phyloP scores from a whole-genome alignment of 1,284 basidiomycete species.

The Cutaneotrichosporon mucoides region DNA sequence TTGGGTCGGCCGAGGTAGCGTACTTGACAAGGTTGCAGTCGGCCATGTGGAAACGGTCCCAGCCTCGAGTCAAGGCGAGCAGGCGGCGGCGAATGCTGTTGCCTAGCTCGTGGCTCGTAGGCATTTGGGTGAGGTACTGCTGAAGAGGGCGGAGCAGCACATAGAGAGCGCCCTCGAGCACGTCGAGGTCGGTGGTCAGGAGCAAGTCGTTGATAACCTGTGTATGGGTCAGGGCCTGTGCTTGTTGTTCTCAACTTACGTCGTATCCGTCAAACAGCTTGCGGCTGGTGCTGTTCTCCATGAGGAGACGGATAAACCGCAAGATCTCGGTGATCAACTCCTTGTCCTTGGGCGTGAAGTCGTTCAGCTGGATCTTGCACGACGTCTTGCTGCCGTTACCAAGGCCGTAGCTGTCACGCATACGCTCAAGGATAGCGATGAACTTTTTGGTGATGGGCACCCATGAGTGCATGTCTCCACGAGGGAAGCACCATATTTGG shows the following conservation, averaged over 20 bases:
- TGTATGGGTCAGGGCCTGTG: not conserved
- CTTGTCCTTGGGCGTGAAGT: conserved; percentile 75
- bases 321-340: conserved; percentile 75
- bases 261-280: conserved; percentile 97
- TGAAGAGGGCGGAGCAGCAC: conserved; percentile 88
- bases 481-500: conserved; percentile 79
- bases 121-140: conserved; percentile 79
- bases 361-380: conserved; percentile 62
- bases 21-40: conserved; percentile 50
- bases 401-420: conserved; percentile 69
- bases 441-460: conserved; percentile 92
- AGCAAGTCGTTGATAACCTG: conserved; percentile 65
- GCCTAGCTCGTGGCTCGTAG: conserved; percentile 59
- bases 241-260: conserved; percentile 55
- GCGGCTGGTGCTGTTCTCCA: conserved; percentile 97
- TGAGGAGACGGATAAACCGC: conserved; percentile 77
- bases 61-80: conserved; percentile 38
- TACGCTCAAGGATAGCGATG: conserved; percentile 77
- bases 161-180: conserved; percentile 77
- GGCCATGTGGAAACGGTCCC: conserved; percentile 30
- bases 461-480: conserved; percentile 97
- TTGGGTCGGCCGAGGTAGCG: conserved; percentile 24
- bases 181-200: conserved; percentile 81
- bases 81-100: conserved; percentile 43
- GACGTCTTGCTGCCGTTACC: conserved; percentile 8